Conservation (phyloP, 2,329 filamentous ascomycete species). For the Diaporthe sp. region DNA sequence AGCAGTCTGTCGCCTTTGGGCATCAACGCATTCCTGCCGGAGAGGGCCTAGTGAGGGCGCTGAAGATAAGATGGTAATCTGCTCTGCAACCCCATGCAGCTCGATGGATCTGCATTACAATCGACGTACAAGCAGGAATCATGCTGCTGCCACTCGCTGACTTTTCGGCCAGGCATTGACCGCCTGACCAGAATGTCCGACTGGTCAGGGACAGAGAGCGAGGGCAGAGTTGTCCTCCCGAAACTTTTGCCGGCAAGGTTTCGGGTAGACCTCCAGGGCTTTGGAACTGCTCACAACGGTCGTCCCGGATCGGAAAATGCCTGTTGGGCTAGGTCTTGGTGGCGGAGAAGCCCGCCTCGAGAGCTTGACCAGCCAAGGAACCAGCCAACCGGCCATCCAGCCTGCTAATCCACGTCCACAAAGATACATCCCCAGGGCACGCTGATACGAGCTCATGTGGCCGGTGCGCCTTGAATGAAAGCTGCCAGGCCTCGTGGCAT, state of each 20-base stretch:
- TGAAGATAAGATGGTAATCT: slow-evolving; percentile 28
- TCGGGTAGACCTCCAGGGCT: slow-evolving; percentile 19
- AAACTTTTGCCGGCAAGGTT: slow-evolving; percentile 28
- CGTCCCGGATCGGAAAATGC: slow-evolving; percentile 18
- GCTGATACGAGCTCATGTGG: slow-evolving; percentile 25
- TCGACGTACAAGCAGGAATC: slow-evolving; percentile 24
- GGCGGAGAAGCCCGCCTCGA: slow-evolving; percentile 3
- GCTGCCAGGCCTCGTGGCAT: slow-evolving; percentile 18
- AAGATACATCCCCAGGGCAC: background rate
- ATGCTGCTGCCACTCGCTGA: slow-evolving; percentile 24
- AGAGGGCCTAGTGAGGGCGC: slow-evolving; percentile 23
- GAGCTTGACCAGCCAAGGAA: background rate
- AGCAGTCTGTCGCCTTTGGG: slow-evolving; percentile 16
- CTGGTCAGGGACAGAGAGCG: slow-evolving; percentile 12
- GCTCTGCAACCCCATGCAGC: slow-evolving; percentile 29
- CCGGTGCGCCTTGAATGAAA: background rate
- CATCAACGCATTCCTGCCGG: slow-evolving; percentile 30
- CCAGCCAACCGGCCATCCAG: too few relatives aligned
- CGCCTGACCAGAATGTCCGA: slow-evolving; percentile 15
- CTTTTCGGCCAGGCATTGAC: slow-evolving; percentile 22
- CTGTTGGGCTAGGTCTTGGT: slow-evolving; percentile 15
- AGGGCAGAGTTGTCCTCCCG: slow-evolving; percentile 18
- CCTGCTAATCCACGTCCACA: background rate
- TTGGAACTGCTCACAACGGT: slow-evolving; percentile 18
- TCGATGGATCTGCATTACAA: slow-evolving; percentile 24